Conservation (phyloP, 2,329 filamentous ascomycete genomes). For the Sporothrix inflata region DNA sequence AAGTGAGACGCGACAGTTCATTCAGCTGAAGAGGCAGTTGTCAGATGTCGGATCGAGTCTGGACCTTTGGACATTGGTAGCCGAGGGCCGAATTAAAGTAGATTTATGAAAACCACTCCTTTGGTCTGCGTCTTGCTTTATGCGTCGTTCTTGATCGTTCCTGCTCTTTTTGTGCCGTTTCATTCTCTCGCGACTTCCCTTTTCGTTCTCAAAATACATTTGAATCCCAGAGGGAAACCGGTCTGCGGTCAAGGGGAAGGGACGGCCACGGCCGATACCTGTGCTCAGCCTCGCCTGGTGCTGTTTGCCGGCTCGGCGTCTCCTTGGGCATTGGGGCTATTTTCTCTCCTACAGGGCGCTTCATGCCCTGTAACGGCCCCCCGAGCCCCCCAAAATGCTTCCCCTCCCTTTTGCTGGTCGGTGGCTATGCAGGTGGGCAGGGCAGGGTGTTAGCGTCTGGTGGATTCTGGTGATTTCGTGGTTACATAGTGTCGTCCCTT, state of each 20-base stretch:
- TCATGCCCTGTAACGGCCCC: neutral
- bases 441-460: constrained; percentile 4
- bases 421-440: constrained; percentile 16
- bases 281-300: constrained; percentile 16
- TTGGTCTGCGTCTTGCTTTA: neutral
- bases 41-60: neutral
- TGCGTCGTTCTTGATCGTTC: neutral
- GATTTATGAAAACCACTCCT: constrained; percentile 2
- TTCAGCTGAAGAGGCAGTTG: neutral
- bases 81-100: neutral
- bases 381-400: neutral
- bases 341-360: neutral
- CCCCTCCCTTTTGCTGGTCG: neutral
- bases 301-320: neutral
- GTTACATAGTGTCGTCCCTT: neutral
- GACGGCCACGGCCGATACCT: neutral
- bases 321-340: neutral
- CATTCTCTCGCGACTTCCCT: neutral
- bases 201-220: constrained; percentile 14
- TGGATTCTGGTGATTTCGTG: neutral
- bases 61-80: neutral
- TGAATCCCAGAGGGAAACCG: neutral
- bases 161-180: neutral
- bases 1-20: neutral
- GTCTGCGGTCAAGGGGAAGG: neutral